Base-by-base conservation (phyloP, 2,329 filamentous ascomycete genomes). In the Proliferodiscus dingleyae region DNA sequence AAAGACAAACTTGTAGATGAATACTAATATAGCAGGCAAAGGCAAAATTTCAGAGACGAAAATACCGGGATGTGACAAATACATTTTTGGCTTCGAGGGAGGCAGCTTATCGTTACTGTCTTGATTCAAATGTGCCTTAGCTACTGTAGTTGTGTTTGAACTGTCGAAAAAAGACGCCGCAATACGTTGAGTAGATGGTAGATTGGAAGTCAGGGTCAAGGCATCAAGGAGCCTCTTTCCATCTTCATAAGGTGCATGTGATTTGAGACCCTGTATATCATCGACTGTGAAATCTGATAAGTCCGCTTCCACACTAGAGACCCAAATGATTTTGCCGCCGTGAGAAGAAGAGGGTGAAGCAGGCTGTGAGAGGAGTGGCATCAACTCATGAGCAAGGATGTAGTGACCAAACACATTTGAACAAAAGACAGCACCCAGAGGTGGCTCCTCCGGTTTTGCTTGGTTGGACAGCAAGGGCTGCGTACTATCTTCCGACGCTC, bases 331-430 rank as follows among this genome's bases (percentile, higher is more conserved):
- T 38, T 59, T 61, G 5, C 60, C 58, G n/a, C 59, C 56, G 15
- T 42, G 29, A 29, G 46, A 47, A 6, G 56, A 48, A 5, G 55
- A 49, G 5, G 56, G 34, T 3, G 59, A 54, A 21, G 56, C 49
- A 15, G 58, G 53, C 8, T 46, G 54, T 28, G 60, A 63, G 6
- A 98, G 75, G 9, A 96, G 71, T 0, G 88, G 85, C 55, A 85
- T 75, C 9, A 97, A 75, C 61, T 84, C 81, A 64, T 95, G 90
- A 13, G 80, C 80, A 19, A 98, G 80, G 60, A 96, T 70, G 64
- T 98, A 97, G 69, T 98, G 93, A 0, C 93, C 93, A 62, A 98
- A 97, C 23, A 95, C 77, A 62, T 97, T 97, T 40, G 91, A 85
- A 63, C 84, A 85, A 64, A 97, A 98, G 15, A 95, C 81, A 55